Evolutionary conservation across 1,139 yeast genomes (phyloP), one percentile per base, ranked within the genome.

Genomic region (Blastobotrys capitulatus): DNA sequence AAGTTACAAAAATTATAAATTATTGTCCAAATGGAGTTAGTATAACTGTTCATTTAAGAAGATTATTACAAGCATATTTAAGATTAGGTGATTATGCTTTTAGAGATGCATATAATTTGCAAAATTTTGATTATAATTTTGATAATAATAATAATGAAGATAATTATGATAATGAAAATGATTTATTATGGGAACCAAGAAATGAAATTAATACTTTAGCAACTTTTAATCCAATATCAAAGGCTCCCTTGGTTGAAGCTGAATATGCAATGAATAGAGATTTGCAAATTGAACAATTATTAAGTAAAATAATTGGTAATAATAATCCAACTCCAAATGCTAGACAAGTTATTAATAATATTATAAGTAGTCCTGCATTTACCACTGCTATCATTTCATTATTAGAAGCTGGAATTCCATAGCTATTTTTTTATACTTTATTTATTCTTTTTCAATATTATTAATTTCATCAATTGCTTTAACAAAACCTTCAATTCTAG

Each of bases 81-180:
- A 57, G 55, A 19, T 40, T 59, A 42, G 48, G 56, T 18, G 55
- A 57, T 36, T 46, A 50, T 13, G 54, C 60, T 2, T 59, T 59
- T 43, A 53, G 59, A 8, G 60, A 59, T 38, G 61, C 58, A 16
- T 20, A 51, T 26, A 50, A 46, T 29, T 36, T 49, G 15, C 49
- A 43, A 22, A 29, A 36, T 8, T 38, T 46, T 22, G 16, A 29
- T 18, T 13, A 31, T 13, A 15, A 16, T 10, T 22, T 39, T 20
- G 25, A 45, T 34, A 3, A 19, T 16, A 16, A 29, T 20, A n/a
- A 12, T 18, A 25, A 36, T 15, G 35, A 26, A 6, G 36, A 36
- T 9, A n/a, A 18, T 13, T 9, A n/a, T 9, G 4, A 34, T 16
- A 15, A 32, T 16, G 19, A 15, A 6, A 50, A 49, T 15, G 46